Base-by-base conservation (phyloP, 192 early-diverging fungal genomes). In the Dissophora ornata region DNA sequence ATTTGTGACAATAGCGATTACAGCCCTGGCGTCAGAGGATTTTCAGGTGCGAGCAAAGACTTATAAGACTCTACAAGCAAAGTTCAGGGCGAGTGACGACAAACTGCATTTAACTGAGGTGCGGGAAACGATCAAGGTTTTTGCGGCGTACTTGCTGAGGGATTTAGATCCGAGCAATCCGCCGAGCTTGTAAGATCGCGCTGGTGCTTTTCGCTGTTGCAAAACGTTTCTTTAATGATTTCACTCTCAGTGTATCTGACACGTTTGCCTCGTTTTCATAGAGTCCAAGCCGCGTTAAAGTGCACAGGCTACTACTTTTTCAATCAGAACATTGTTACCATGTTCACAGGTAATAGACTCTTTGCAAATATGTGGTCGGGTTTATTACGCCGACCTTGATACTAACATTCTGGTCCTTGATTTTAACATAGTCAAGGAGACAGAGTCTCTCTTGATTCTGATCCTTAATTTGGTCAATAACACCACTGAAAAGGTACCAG, bases 271-370 rank as follows among this genome's bases (percentile, higher is more conserved):
- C 33, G 22, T 10, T 44, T 4, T 52, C n/a, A 42, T 46, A 69
- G 67, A 38, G 28, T 63, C 0, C 69, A 57, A 22, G 61, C 47
- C 2, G 61, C 47, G 16, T 25, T 63, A 1, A 71, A 57, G 38
- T 71, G 53, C 30, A 40, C 47, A 3, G 55, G 60, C 4, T 71
- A 47, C 22, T 71, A 44, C 22, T 45, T 71, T 24, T 71, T 50
- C 47, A 44, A 71, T 2, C 59, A 44, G 15, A n/a, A 19, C 0
- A 63, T 71, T 41, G 52, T 48, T 3, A 26, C 38, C 2, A 44
- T 71, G 47, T 71, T 71, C 21, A 62, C 59, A 42, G 24, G 67
- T 69, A 69, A 34, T 11, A 30, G 8, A n/a, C 13, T 21, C 11
- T 33, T 1, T 29, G 16, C 3, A 10, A n/a, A 1, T 9, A n/a